Conservation (phyloP, 805 yeast genomes). For the Sugiyamaella lignohabitans region DNA sequence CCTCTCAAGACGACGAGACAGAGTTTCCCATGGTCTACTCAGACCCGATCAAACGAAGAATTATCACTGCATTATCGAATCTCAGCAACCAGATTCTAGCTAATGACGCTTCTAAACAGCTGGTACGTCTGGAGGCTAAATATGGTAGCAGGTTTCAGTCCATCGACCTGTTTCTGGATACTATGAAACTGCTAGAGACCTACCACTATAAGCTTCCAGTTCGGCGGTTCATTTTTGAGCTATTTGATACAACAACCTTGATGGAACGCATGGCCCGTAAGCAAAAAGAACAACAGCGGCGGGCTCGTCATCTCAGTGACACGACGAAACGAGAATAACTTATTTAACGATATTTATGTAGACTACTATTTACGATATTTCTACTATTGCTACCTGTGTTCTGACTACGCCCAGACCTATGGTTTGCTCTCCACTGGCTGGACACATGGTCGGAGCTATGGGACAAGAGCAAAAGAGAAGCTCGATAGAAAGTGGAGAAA, state of each 20-base stretch:
- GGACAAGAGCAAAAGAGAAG: too few species aligned
- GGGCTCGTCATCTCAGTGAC: slow-evolving; percentile 2
- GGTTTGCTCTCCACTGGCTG: too few species aligned
- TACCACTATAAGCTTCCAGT: slow-evolving; percentile 57
- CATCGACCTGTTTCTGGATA: slow-evolving; percentile 49
- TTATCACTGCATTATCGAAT: slow-evolving; percentile 39
- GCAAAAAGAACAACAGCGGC: slow-evolving; percentile 19
- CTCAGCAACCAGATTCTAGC: slow-evolving; percentile 50
- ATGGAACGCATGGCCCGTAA: slow-evolving; percentile 43
- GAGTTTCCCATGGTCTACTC: slow-evolving; percentile 19
- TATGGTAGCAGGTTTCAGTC: slow-evolving; percentile 50
- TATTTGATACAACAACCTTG: slow-evolving; percentile 49
- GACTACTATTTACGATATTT: too few species aligned
- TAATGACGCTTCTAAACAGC: slow-evolving; percentile 50
- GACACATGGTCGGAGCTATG: too few species aligned
- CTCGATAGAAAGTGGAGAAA: too few species aligned
- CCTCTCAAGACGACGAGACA: slow-evolving; percentile 8
- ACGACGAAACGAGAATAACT: neutral
- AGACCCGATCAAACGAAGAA: slow-evolving; percentile 20
- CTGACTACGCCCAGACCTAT: too few species aligned
- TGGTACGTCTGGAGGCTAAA: slow-evolving; percentile 46
- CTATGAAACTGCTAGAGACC: slow-evolving; percentile 44
- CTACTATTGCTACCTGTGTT: too few species aligned
- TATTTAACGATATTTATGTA: too few species aligned
- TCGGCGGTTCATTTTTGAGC: slow-evolving; percentile 58